Evolutionary conservation across 2,329 filamentous ascomycete genomes (phyloP).

Genomic region (Fusarium oxysporum): DNA sequence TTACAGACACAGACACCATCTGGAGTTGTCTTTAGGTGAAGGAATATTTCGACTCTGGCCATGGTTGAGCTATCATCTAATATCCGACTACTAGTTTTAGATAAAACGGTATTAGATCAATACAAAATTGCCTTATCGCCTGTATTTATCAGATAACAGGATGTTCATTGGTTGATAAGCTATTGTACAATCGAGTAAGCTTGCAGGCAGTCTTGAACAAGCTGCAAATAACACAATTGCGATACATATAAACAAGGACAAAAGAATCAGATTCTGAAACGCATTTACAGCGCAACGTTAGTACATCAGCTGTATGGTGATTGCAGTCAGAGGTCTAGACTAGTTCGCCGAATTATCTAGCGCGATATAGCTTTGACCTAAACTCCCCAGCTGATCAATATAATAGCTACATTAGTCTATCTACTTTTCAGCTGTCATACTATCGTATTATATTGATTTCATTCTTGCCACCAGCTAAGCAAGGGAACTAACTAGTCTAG

Average conservation of each 20-base stretch:
- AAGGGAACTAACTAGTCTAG: not conserved
- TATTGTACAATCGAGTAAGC: not conserved
- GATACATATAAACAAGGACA: not conserved
- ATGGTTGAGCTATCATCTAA: fast-evolving
- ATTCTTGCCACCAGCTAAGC: not conserved
- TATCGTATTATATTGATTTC: not conserved
- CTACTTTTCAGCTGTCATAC: not conserved
- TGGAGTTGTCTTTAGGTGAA: too few species aligned
- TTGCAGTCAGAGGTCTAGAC: not conserved
- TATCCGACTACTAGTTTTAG: fast-evolving
- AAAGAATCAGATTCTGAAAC: too few species aligned
- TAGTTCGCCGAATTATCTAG: not conserved
- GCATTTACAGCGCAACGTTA: not conserved
- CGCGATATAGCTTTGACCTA: not conserved
- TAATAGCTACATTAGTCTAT: not conserved
- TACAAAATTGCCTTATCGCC: fast-evolving
- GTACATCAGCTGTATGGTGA: not conserved
- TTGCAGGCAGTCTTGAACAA: too few species aligned
- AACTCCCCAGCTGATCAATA: not conserved
- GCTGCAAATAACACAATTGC: too few species aligned
- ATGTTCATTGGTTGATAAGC: fast-evolving
- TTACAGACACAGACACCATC: not conserved
- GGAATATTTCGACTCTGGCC: not conserved
- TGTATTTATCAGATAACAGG: fast-evolving
- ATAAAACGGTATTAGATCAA: fast-evolving